Base-by-base conservation (phyloP, 148 eudicot species). In the Vaccinium vitisidaea region DNA sequence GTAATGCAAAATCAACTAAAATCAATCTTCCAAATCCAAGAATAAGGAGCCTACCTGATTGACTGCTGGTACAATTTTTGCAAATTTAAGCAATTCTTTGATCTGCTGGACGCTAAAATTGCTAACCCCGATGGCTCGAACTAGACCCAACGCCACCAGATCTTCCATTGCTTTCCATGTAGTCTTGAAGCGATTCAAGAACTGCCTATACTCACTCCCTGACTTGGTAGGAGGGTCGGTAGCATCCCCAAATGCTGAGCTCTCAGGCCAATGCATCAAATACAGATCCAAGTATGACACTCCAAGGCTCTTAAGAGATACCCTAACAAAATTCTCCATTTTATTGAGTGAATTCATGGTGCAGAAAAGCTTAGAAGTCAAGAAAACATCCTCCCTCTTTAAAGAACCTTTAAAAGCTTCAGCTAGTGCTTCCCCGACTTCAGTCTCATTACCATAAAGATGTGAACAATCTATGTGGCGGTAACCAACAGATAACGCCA, bases 191-290 rank as follows among this genome's bases (percentile, higher is more conserved):
- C 84, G 83, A 77, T 63, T 87, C 82, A 80, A n/a, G 43, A 87
- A 84, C 75, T 87, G 88, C 84, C 88, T 75, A 49, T 84, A 65
- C 70, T 87, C 88, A 56, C 78, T 87, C 14, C 88, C 88, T 36
- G 86, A 84, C 69, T 87, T 70, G 27, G 83, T 58, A 84, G 88
- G 88, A 65, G 88, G 88, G 52, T 87, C 88, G 25, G 88, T 87
- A 30, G 88, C 88, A 84, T 87, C 88, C 14, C 88, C 88, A 80
- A 87, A 87, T 8, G 77, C 88, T 0, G 84, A 84, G 81, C 84
- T 87, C 70, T 87, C 88, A 75, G 88, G 84, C 88, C 88, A 84
- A 87, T 87, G 88, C 88, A 87, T 87, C 86, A 87, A 84, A 76
- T 87, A 87, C 75, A 87, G 86, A 87, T 87, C 88, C 86, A 87